Base-by-base conservation (phyloP, 306 rosid genomes). In the Cucurbita pepo region DNA sequence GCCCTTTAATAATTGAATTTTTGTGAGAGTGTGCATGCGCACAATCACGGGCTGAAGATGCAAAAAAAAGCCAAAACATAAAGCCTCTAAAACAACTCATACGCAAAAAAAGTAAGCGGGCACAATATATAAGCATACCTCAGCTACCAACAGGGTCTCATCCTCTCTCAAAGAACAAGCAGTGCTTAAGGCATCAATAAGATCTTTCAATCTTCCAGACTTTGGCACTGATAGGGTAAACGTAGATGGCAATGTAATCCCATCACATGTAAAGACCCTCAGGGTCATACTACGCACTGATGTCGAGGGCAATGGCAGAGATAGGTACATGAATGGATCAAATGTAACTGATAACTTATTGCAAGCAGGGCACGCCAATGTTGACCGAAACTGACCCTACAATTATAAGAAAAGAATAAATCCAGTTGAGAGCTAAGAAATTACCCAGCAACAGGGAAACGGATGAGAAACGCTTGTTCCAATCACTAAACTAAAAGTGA, bases 241-340 rank as follows among this genome's bases (percentile, higher is more conserved):
- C n/a, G 81, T 61, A 75, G 79, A 76, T 36, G 95, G 95, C 70
- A 82, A 19, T 48, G 84, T 61, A 69, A 60, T 71, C 80, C 96
- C 96, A 71, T 85, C 89, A 69, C 85, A 77, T 77, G 82, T 76
- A 73, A 88, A 47, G 77, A 92, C 81, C 36, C 89, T 86, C 88
- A 92, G 71, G 10, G 89, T 85, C 91, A 89, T 88, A 55, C 82
- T 84, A 79, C 96, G 89, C 77, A 66, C 75, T 1, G 82, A 80
- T 74, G 87, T 85, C 45, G 95, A 89, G 65, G 97, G 95, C 80
- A 92, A 82, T 9, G 97, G 97, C 70, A 92, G 76, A 22, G 97
- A 88, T 5, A 92, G 86, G 71, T 89, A 88, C 95, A 92, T 86
- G 84, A 92, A 92, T 44, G 97, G 97, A 75, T 92, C 97, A 88